phyloP scores from a whole-genome alignment of 495 filamentous ascomycete genomes.

The Cercophora sp. region DNA sequence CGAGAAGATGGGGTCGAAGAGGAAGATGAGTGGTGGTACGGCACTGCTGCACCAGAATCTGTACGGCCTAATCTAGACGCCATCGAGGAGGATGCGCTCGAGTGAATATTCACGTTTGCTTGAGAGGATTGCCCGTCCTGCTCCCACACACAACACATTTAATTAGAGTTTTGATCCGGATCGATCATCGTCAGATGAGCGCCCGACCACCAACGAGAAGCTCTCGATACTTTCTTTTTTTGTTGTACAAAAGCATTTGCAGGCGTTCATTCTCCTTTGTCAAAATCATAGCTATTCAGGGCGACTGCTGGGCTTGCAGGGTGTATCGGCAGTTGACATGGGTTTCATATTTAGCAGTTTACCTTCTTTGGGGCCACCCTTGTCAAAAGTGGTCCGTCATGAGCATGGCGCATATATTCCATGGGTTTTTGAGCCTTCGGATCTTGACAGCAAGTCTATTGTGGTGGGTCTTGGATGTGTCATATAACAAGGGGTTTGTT shows the following conservation, averaged over 20 bases:
- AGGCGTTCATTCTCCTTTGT: slow-evolving; percentile 5
- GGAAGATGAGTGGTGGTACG: slow-evolving; percentile 53
- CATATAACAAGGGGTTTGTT: too few relatives aligned
- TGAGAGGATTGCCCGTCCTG: too few relatives aligned
- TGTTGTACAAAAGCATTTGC: slow-evolving; percentile 4
- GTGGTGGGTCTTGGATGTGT: too few relatives aligned
- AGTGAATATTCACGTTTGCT: slow-evolving; percentile 20
- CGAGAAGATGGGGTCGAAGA: slow-evolving; percentile 47
- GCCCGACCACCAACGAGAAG: not conserved
- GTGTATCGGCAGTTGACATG: not conserved
- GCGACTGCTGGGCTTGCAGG: not conserved
- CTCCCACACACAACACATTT: too few relatives aligned
- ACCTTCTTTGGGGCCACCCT: too few relatives aligned
- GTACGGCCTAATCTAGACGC: slow-evolving; percentile 44
- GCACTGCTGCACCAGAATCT: slow-evolving; percentile 37
- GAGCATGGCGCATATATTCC: too few relatives aligned
- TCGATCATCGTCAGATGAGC: not conserved
- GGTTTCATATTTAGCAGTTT: not conserved
- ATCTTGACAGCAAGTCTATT: too few relatives aligned
- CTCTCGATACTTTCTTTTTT: not conserved
- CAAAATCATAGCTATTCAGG: not conserved
- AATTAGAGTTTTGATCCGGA: too few relatives aligned
- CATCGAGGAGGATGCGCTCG: slow-evolving; percentile 44
- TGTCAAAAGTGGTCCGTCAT: too few relatives aligned
- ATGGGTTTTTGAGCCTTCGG: too few relatives aligned